phyloP scores from a whole-genome alignment of 78 protist species.

The Blattamonas nauphoetae region DNA sequence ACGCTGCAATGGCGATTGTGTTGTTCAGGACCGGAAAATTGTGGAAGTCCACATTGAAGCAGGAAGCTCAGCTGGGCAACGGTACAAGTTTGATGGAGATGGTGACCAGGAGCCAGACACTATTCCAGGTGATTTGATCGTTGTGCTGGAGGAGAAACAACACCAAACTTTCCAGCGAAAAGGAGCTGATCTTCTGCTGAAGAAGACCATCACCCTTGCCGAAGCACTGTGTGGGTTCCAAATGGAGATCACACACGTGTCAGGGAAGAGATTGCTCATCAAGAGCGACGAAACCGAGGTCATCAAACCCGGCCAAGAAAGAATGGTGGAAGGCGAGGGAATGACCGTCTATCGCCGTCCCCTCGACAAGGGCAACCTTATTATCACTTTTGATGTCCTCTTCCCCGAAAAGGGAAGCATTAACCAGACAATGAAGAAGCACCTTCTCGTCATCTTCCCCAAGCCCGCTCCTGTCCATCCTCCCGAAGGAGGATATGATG shows the following conservation, averaged over 20 bases:
- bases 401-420: conserved; percentile 52
- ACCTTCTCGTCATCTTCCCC: background rate
- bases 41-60: conserved; percentile 77
- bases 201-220: conserved; percentile 32
- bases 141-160: conserved; percentile 69
- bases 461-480: background rate
- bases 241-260: conserved; percentile 68
- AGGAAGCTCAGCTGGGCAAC: conserved; percentile 77
- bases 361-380: conserved; percentile 71
- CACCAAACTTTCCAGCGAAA: conserved; percentile 72
- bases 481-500: background rate
- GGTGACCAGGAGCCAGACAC: conserved; percentile 76
- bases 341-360: conserved; percentile 75
- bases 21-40: conserved; percentile 5
- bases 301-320: conserved; percentile 61
- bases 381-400: conserved; percentile 50
- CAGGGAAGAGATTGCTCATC: conserved; percentile 62
- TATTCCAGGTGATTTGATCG: conserved; percentile 81
- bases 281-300: conserved; percentile 48
- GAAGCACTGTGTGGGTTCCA: conserved; percentile 83
- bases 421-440: background rate
- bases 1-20: conserved; percentile 64
- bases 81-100: conserved; percentile 76
- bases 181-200: conserved; percentile 71
- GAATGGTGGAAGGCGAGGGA: conserved; percentile 75